A percentile compares a stretch with the other conserved stretches of the same genome.
Evolutionary conservation across 192 early-diverging fungal species (phyloP).

Genomic region (Podila minutissima): DNA sequence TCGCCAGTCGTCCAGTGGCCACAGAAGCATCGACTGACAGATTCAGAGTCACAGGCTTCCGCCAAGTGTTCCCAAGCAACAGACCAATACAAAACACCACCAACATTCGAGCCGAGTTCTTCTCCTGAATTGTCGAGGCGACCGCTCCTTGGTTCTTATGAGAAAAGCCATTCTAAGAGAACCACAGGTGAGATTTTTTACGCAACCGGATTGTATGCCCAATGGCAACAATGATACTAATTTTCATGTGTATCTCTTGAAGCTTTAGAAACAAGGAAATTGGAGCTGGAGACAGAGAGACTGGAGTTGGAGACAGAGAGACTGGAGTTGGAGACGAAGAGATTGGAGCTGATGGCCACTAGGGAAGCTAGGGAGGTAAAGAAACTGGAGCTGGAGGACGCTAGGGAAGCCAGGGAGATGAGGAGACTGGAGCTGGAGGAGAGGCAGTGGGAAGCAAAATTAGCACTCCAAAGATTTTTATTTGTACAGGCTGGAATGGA

Average conservation of each 20-base stretch:
- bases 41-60: not conserved
- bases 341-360: not conserved
- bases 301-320: not conserved
- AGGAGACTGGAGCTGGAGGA: too few relatives aligned
- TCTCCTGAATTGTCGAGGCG: not conserved
- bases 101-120: not conserved
- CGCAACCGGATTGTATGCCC: too few relatives aligned
- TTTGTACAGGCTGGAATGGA: conserved; percentile 5
- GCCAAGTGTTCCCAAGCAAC: not conserved
- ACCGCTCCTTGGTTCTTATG: not conserved
- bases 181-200: not conserved
- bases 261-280: not conserved
- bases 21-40: not conserved
- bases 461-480: conserved; percentile 1
- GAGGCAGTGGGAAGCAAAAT: conserved; percentile 6
- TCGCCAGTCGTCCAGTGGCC: not conserved
- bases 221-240: not conserved
- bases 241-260: not conserved
- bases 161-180: not conserved
- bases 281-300: conserved; percentile 11
- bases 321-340: not conserved
- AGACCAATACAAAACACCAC: not conserved
- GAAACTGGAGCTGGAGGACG: too few relatives aligned
- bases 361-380: too few relatives aligned
- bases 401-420: too few relatives aligned